phyloP scores from a whole-genome alignment of 192 early-diverging fungal genomes.

The Spinellus fusiger region DNA sequence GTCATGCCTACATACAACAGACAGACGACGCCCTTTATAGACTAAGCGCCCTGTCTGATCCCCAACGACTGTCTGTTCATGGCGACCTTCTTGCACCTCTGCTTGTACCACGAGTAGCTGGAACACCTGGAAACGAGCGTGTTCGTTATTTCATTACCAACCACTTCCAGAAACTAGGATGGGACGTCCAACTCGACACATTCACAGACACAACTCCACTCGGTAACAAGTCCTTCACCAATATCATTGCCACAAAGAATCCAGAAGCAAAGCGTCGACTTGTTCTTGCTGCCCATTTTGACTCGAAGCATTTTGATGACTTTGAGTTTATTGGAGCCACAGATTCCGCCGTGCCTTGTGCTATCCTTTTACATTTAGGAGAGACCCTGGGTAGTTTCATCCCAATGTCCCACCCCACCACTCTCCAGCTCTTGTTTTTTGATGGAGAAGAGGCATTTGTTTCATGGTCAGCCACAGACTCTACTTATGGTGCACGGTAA shows the following conservation, averaged over 20 bases:
- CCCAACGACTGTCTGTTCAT: conserved; percentile 20
- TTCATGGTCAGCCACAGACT: conserved; percentile 72
- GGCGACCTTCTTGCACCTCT: conserved; percentile 66
- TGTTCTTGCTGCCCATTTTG: conserved; percentile 90
- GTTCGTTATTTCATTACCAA: conserved; percentile 69
- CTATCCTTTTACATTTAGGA: conserved; percentile 81
- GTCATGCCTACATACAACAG: no score
- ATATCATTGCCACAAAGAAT: conserved; percentile 89
- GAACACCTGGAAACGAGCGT: conserved; percentile 58
- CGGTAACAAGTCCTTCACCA: conserved; percentile 71
- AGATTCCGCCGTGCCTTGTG: conserved; percentile 90
- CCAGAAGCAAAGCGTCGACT: conserved; percentile 59
- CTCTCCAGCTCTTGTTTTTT: conserved; percentile 88
- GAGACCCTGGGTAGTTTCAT: conserved; percentile 49
- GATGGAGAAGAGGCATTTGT: conserved; percentile 94
- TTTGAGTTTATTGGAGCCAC: conserved; percentile 80
- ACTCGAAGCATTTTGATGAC: conserved; percentile 74
- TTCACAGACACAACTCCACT: conserved; percentile 75
- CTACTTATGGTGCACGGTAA: conserved; percentile 76
- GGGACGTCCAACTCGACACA: conserved; percentile 72
- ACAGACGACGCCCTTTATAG: no score
- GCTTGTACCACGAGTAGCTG: conserved; percentile 72
- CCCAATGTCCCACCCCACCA: conserved; percentile 22
- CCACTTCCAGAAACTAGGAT: conserved; percentile 57
- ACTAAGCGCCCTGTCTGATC: neutral